phyloP scores from a whole-genome alignment of 768 basidiomycete genomes.

The Lactifluus subvellereus region DNA sequence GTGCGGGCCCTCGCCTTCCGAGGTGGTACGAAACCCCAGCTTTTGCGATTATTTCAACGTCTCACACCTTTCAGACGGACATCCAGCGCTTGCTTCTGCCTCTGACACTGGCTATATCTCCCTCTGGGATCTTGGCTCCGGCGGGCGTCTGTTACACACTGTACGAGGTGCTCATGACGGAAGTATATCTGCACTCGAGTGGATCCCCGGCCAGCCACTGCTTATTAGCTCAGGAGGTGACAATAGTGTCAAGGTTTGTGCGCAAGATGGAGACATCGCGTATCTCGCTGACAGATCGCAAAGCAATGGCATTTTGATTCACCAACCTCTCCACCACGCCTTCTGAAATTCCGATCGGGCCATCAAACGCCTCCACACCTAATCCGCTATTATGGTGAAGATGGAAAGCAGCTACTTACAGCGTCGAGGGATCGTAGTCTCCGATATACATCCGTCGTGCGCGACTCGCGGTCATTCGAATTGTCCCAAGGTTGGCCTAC shows the following conservation, averaged over 20 bases:
- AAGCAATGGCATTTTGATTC: slow-evolving; percentile 99
- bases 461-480: slow-evolving; percentile 93
- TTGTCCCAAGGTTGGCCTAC: slow-evolving; percentile 72
- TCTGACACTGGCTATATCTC: slow-evolving; percentile 86
- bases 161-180: slow-evolving; percentile 87
- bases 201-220: slow-evolving; percentile 90
- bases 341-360: slow-evolving; percentile 89
- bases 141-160: slow-evolving; percentile 79
- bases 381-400: slow-evolving; percentile 93
- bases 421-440: slow-evolving; percentile 86
- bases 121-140: slow-evolving; percentile 85
- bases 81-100: slow-evolving; percentile 82
- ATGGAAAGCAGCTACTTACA: slow-evolving; percentile 90
- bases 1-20: slow-evolving; percentile 77
- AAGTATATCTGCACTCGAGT: slow-evolving; percentile 74
- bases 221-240: slow-evolving; percentile 88
- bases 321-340: slow-evolving; percentile 73
- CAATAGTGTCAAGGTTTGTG: slow-evolving; percentile 84
- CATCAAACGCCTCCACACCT: slow-evolving; percentile 88
- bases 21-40: slow-evolving; percentile 48
- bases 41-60: background rate
- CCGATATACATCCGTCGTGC: slow-evolving; percentile 85
- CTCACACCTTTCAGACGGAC: slow-evolving; percentile 53
- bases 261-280: background rate
- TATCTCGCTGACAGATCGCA: slow-evolving; percentile 2